A percentile compares a stretch with the other conserved stretches of the same genome.
phyloP scores from a whole-genome alignment of 176 grass and related monocot genomes.

The Triticum turgidum region DNA sequence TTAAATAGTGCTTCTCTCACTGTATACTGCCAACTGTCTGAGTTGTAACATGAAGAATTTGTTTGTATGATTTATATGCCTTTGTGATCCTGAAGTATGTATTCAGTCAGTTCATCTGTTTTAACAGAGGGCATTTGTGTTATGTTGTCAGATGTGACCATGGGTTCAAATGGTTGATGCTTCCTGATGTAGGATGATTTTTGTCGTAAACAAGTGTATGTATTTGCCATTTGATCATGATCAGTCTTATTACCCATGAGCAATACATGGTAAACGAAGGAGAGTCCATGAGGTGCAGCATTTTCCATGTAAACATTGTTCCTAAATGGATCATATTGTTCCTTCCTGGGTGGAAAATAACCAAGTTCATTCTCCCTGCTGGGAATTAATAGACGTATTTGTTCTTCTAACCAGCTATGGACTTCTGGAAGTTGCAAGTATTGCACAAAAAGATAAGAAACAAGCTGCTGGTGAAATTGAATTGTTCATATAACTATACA shows the following conservation, averaged over 20 bases:
- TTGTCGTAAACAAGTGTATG: background rate
- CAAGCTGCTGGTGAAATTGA: too few relatives aligned
- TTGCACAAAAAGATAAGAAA: background rate
- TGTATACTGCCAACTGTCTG: background rate
- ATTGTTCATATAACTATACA: background rate
- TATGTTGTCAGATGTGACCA: background rate
- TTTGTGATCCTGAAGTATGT: background rate
- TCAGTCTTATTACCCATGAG: background rate
- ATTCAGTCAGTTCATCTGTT: background rate
- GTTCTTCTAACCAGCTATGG: background rate
- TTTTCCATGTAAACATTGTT: background rate
- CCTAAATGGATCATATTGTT: background rate
- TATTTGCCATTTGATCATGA: background rate
- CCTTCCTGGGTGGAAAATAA: background rate
- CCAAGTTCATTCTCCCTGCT: background rate
- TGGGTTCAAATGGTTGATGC: conserved; percentile 11
- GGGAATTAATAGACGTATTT: background rate
- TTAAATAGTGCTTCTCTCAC: background rate
- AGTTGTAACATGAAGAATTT: background rate
- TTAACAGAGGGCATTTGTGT: background rate
- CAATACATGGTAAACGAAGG: background rate
- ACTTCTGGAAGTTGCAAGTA: background rate
- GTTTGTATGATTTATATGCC: background rate
- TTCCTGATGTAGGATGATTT: background rate
- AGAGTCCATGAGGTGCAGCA: background rate